Evolutionary conservation across 352 stramenopile genomes (phyloP).

Genomic region (Globisporangium nodosum): DNA sequence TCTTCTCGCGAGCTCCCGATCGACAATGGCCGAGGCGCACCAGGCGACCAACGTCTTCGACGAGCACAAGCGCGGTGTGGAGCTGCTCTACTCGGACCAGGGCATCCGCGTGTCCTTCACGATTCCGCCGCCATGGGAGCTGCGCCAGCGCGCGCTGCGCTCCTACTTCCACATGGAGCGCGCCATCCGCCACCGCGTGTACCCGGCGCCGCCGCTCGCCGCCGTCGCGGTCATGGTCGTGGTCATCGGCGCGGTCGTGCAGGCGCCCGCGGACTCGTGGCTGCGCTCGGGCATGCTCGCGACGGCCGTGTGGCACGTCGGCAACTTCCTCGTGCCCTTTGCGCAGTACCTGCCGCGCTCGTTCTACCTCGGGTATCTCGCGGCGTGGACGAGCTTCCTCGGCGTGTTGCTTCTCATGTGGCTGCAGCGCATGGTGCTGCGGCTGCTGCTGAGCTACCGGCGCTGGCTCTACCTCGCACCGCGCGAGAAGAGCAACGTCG

Average conservation of each 20-base stretch:
- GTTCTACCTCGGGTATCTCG: conserved; percentile 81
- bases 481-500: conserved; percentile 56
- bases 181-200: conserved; percentile 62
- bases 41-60: conserved; percentile 82
- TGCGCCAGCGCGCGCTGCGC: conserved; percentile 57
- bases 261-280: conserved; percentile 73
- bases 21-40: conserved; percentile 78
- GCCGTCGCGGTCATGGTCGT: conserved; percentile 51
- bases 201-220: conserved; percentile 65
- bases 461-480: conserved; percentile 82
- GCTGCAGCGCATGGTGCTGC: conserved; percentile 76
- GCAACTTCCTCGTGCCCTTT: conserved; percentile 76
- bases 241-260: conserved; percentile 55
- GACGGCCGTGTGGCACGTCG: conserved; percentile 72
- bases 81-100: conserved; percentile 82
- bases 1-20: not conserved
- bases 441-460: conserved; percentile 80
- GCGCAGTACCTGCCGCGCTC: conserved; percentile 50
- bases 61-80: conserved; percentile 82
- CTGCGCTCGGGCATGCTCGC: conserved; percentile 75
- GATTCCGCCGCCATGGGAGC: conserved; percentile 73
- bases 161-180: conserved; percentile 70
- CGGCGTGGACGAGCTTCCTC: conserved; percentile 73
- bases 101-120: conserved; percentile 81
- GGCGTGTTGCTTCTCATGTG: conserved; percentile 83